Conservation (phyloP, 768 basidiomycete species). For the Nidularia pulvinata region DNA sequence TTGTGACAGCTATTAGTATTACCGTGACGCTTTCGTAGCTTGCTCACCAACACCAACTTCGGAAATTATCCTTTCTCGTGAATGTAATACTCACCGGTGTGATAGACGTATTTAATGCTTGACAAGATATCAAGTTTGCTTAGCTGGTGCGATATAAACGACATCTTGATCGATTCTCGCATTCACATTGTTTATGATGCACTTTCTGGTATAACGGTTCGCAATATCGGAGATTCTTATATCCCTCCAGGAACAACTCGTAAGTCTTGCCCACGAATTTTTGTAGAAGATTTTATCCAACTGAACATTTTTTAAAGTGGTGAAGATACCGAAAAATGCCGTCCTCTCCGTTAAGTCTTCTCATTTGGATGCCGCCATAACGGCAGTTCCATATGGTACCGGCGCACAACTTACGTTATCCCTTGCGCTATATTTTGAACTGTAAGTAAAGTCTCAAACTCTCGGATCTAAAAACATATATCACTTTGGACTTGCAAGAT, state of each 20-base stretch:
- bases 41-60: too few relatives aligned
- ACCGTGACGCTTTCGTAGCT: too few relatives aligned
- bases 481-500: constrained; percentile 26
- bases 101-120: too few relatives aligned
- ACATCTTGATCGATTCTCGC: constrained; percentile 43
- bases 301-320: constrained; percentile 40
- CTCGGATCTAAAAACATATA: not conserved
- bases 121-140: constrained; percentile 27
- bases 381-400: constrained; percentile 48
- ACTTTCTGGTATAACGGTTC: constrained; percentile 29
- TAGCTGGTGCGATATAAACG: constrained; percentile 48
- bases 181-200: constrained; percentile 23
- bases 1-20: too few relatives aligned
- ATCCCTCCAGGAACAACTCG: constrained; percentile 34
- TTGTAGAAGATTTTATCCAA: not conserved
- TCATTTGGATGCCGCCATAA: constrained; percentile 41
- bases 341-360: constrained; percentile 64
- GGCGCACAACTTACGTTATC: constrained; percentile 62
- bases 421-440: constrained; percentile 63
- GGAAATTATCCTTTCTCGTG: too few relatives aligned
- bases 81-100: too few relatives aligned
- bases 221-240: constrained; percentile 17
- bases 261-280: constrained; percentile 18
- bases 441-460: constrained; percentile 32
- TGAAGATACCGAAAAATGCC: constrained; percentile 59